Base-by-base conservation (phyloP, 2,329 filamentous ascomycete genomes). In the Pseudocercospora macadamiae region DNA sequence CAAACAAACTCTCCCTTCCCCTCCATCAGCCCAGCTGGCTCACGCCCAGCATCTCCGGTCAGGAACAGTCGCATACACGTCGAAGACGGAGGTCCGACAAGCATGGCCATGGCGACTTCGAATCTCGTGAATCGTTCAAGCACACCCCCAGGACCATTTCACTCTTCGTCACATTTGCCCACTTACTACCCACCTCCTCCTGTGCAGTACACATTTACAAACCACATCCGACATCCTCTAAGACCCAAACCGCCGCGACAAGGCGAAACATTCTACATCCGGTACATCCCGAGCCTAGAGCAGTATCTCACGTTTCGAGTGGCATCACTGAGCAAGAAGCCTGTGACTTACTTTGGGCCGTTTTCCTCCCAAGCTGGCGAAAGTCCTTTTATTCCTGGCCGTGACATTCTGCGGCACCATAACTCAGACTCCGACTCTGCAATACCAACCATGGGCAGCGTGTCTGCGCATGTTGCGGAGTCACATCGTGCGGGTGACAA, bases 291-390 rank as follows among this genome's bases (percentile, higher is more conserved):
- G 0, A 93, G 89, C 47, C 79, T 93, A 1, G 85, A 85, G 4
- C 90, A 96, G 72, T 96, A 93, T 65, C 82, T 99, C 7, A 93
- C 91, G 0, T 96, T 99, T 76, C 87, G 95, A 18, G 87, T 95
- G 0, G 92, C 93, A 0, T 90, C 88, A 0, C 77, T 89, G 4
- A 88, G 88, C 30, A 73, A 83, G 1, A 82, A 83, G 48, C 82
- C 88, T 0, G 83, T 89, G 0, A 80, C 84, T 0, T 86, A 90
- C 70, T 77, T 83, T 23, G 89, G 89, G 0, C 86, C 87, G 0
- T 66, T 66, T 63, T 59, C 63, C 3, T 60, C 44, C 61, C 1
- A 63, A 60, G 66, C 58, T 16, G 36, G 65, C 65, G 53, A 66
- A 47, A 49, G 68, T 60, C 30, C 59, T 65, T 70, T 48, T 72